Evolutionary conservation across 2,329 filamentous ascomycete genomes (phyloP).

Genomic region (Thielaviopsis cerberus): DNA sequence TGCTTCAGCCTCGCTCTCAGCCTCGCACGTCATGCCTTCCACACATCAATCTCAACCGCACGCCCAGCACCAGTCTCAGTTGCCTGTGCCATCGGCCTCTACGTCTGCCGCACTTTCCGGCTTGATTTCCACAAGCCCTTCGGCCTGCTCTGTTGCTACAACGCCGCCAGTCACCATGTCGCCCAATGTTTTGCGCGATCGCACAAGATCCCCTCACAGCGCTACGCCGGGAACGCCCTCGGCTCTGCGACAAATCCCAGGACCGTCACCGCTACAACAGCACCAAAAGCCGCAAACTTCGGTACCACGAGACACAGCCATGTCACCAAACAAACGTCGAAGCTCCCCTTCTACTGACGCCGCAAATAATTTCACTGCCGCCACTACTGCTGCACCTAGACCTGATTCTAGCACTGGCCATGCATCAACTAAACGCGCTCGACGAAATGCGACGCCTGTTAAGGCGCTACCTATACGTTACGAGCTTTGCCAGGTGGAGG

Average conservation of each 20-base stretch:
- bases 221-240: neutral
- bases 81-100: neutral
- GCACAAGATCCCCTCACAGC: neutral
- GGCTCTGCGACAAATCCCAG: neutral
- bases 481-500: constrained; percentile 62
- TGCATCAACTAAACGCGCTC: constrained; percentile 28
- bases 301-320: neutral
- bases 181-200: neutral
- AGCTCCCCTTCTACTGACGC: constrained; percentile 1
- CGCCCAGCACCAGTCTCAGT: neutral
- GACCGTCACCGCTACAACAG: neutral
- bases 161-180: neutral
- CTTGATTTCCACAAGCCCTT: neutral
- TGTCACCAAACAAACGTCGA: constrained; percentile 10
- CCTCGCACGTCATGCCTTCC: neutral
- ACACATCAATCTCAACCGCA: neutral
- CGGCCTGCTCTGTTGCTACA: neutral
- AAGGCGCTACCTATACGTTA: constrained; percentile 55
- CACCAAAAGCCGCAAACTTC: neutral
- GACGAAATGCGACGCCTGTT: constrained; percentile 29
- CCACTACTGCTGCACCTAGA: constrained; percentile 10
- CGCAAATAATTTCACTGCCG: constrained; percentile 15
- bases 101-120: neutral
- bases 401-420: neutral
- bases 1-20: neutral